Evolutionary conservation across 192 early-diverging fungal genomes (phyloP).

Genomic region (Entomortierella chlamydospora): DNA sequence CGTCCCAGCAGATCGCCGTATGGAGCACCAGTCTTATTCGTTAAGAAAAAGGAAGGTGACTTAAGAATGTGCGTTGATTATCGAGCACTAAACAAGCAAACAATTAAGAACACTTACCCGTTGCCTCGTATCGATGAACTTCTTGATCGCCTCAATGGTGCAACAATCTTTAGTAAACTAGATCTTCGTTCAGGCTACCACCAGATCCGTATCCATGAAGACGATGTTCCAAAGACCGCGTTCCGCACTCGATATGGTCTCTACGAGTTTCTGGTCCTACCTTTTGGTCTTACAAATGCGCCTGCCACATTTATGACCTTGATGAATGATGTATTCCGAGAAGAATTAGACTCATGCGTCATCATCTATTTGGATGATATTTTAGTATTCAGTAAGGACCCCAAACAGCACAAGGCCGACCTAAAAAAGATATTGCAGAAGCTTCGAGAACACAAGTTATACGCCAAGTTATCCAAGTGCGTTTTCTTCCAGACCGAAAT

Average conservation of each 20-base stretch:
- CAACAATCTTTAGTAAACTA: constrained; percentile 56
- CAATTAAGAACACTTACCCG: constrained; percentile 61
- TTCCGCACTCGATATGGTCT: constrained; percentile 31
- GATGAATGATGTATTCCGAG: constrained; percentile 60
- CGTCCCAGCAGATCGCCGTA: constrained; percentile 44
- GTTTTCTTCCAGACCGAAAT: background rate
- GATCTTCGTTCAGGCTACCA: constrained; percentile 60
- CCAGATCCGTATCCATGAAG: constrained; percentile 48
- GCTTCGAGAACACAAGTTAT: background rate
- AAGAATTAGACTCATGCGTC: constrained; percentile 46
- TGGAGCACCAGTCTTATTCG: constrained; percentile 59
- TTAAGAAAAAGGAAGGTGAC: constrained; percentile 61
- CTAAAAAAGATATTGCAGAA: background rate
- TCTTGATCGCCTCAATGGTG: constrained; percentile 45
- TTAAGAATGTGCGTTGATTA: constrained; percentile 66
- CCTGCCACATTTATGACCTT: constrained; percentile 66
- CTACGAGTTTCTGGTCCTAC: constrained; percentile 69
- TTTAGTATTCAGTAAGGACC: constrained; percentile 3
- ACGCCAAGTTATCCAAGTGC: constrained; percentile 1
- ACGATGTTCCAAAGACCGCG: constrained; percentile 43
- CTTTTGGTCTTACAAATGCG: constrained; percentile 71
- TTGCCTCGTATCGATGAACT: constrained; percentile 63
- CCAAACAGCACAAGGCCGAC: constrained; percentile 10
- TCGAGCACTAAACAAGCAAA: constrained; percentile 60
- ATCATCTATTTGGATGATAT: constrained; percentile 42